A percentile compares a stretch with the other conserved stretches of the same genome.
Conservation (phyloP, 768 basidiomycete genomes). For the Leccinum uliginosum region DNA sequence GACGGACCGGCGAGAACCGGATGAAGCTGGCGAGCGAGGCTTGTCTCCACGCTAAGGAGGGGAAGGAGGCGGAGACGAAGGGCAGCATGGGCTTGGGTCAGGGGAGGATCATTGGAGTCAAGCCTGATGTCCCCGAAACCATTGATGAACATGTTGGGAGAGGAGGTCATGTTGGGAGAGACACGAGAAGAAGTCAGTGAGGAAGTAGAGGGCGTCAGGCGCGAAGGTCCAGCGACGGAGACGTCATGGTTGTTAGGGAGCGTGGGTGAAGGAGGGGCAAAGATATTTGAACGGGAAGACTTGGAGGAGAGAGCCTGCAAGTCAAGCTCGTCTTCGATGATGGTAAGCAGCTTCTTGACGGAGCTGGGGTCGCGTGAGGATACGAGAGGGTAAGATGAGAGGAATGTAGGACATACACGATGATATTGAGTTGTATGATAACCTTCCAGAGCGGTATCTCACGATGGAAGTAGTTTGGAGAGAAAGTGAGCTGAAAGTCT, state of each 20-base stretch:
- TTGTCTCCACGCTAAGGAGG: slow-evolving; percentile 52
- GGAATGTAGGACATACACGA: slow-evolving; percentile 37
- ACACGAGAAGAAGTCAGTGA: neutral
- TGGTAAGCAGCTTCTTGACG: slow-evolving; percentile 52
- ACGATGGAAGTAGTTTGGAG: slow-evolving; percentile 53
- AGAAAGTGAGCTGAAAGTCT: slow-evolving; percentile 70
- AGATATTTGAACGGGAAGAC: slow-evolving; percentile 5
- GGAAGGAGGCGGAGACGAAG: slow-evolving; percentile 42
- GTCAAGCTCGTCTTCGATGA: slow-evolving; percentile 46
- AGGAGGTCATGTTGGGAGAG: neutral
- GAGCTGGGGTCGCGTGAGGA: slow-evolving; percentile 35
- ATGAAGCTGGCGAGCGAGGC: slow-evolving; percentile 47
- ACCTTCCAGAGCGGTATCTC: slow-evolving; percentile 59
- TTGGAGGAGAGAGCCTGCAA: slow-evolving; percentile 3
- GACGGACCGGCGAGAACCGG: slow-evolving; percentile 32
- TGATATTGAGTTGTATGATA: slow-evolving; percentile 67
- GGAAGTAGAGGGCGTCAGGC: neutral
- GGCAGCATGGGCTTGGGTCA: slow-evolving; percentile 19
- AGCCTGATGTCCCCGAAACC: neutral
- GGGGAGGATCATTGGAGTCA: slow-evolving; percentile 11
- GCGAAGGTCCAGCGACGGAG: neutral
- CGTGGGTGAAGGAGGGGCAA: slow-evolving; percentile 21
- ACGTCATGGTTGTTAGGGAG: neutral
- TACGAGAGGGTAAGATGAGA: neutral
- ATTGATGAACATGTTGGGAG: neutral